Evolutionary conservation across 1,284 basidiomycete genomes (phyloP).

Genomic region (Singerocomus inundabilis): DNA sequence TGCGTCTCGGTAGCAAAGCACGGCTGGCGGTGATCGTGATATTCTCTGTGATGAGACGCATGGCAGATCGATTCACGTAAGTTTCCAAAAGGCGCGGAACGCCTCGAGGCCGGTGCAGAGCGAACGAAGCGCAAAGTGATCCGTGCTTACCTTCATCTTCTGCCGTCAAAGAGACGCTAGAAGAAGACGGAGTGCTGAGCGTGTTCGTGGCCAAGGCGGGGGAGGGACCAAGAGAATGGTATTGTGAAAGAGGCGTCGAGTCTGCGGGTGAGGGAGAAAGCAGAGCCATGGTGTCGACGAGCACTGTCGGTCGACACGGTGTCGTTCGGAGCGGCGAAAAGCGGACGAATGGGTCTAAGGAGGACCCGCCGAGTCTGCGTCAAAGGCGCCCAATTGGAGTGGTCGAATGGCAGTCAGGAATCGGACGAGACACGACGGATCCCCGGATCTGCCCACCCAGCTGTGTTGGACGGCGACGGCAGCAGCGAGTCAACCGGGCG

Average conservation of each 20-base stretch:
- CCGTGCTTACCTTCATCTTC: conserved; percentile 57
- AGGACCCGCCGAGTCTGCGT: conserved; percentile 54
- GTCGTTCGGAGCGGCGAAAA: conserved; percentile 9
- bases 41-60: conserved; percentile 51
- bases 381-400: conserved; percentile 39
- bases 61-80: conserved; percentile 36
- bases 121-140: conserved; percentile 11
- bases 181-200: conserved; percentile 46
- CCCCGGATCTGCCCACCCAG: conserved; percentile 28
- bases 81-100: conserved; percentile 29
- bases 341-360: conserved; percentile 21
- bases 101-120: conserved; percentile 24
- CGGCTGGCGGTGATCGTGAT: conserved; percentile 60
- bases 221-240: conserved; percentile 38
- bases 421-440: conserved; percentile 50
- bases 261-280: conserved; percentile 26
- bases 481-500: too few species aligned
- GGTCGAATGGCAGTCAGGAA: conserved; percentile 36
- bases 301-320: conserved; percentile 6
- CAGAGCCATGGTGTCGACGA: conserved; percentile 22
- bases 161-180: conserved; percentile 48
- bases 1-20: conserved; percentile 39
- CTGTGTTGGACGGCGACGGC: not conserved
- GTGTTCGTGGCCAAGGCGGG: conserved; percentile 36
- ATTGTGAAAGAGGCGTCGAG: conserved; percentile 34